Conservation (phyloP, 805 yeast species). For the Yamadazyma scolyti region DNA sequence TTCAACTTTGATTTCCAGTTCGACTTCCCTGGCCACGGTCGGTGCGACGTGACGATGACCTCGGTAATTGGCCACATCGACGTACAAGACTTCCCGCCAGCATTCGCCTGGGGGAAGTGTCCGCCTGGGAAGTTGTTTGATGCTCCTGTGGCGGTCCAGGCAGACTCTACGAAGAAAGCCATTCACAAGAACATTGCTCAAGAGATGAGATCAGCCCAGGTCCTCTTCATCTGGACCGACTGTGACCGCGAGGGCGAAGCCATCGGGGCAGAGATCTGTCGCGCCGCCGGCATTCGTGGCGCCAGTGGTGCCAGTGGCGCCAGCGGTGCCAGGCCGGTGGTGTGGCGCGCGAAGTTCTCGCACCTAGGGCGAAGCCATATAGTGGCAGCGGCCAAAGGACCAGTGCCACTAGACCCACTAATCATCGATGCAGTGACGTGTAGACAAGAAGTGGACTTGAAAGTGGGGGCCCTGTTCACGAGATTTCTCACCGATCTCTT, state of each 20-base stretch:
- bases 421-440: constrained; percentile 83
- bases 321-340: constrained; percentile 40
- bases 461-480: constrained; percentile 89
- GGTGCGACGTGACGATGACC: constrained; percentile 83
- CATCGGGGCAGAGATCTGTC: constrained; percentile 79
- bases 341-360: constrained; percentile 78
- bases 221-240: constrained; percentile 95
- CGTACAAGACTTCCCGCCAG: constrained; percentile 59
- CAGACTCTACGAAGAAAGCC: constrained; percentile 14
- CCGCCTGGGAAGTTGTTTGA: constrained; percentile 64
- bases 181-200: constrained; percentile 50
- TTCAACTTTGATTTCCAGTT: constrained; percentile 77
- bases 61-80: constrained; percentile 86
- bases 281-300: constrained; percentile 60
- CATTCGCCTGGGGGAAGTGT: constrained; percentile 63
- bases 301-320: constrained; percentile 40
- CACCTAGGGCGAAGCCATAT: constrained; percentile 80
- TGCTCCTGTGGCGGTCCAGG: constrained; percentile 54
- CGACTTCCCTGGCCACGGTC: constrained; percentile 59
- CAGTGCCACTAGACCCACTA: constrained; percentile 57
- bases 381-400: constrained; percentile 67
- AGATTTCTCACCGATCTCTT: constrained; percentile 64
- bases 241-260: constrained; percentile 97
- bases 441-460: constrained; percentile 79
- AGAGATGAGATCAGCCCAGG: constrained; percentile 59